Conservation (phyloP, 2,329 filamentous ascomycete species). For the Fusarium abutilonis region DNA sequence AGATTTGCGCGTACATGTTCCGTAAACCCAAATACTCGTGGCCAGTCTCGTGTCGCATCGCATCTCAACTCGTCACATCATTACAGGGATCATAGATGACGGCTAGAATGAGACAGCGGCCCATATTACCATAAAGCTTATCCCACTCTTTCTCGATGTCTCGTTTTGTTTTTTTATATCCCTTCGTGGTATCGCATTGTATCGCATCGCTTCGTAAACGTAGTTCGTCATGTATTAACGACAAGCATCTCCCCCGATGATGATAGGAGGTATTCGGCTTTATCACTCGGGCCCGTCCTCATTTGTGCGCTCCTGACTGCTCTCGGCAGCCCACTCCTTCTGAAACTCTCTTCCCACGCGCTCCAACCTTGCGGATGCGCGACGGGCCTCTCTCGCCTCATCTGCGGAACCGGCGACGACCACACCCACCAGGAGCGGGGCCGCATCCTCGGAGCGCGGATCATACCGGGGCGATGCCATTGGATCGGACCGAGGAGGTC, state of each 20-base stretch:
- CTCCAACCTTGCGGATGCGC: conserved; percentile 64
- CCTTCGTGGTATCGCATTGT: conserved; percentile 30
- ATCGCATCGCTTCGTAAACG: conserved; percentile 43
- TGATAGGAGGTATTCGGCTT: background rate
- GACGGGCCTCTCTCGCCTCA: conserved; percentile 61
- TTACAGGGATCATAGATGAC: conserved; percentile 9
- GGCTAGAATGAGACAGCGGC: conserved; percentile 1
- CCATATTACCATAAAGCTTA: conserved; percentile 15
- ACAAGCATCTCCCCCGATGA: background rate
- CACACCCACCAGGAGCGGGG: conserved; percentile 64
- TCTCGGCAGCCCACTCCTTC: conserved; percentile 57
- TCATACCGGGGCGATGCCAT: conserved; percentile 30
- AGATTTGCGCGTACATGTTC: background rate
- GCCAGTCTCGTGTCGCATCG: background rate
- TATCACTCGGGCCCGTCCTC: conserved; percentile 44
- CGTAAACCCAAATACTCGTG: background rate
- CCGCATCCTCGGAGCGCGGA: conserved; percentile 47
- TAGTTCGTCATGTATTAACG: conserved; percentile 31
- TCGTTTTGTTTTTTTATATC: conserved; percentile 5
- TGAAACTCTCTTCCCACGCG: conserved; percentile 65
- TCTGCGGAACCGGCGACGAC: conserved; percentile 62
- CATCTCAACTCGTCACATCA: conserved; percentile 12
- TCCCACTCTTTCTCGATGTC: conserved; percentile 1
- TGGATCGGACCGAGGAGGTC: conserved; percentile 26
- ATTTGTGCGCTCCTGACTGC: conserved; percentile 36